Evolutionary conservation across 805 yeast species (phyloP).

Genomic region (Yarrowia phangngaensis): DNA sequence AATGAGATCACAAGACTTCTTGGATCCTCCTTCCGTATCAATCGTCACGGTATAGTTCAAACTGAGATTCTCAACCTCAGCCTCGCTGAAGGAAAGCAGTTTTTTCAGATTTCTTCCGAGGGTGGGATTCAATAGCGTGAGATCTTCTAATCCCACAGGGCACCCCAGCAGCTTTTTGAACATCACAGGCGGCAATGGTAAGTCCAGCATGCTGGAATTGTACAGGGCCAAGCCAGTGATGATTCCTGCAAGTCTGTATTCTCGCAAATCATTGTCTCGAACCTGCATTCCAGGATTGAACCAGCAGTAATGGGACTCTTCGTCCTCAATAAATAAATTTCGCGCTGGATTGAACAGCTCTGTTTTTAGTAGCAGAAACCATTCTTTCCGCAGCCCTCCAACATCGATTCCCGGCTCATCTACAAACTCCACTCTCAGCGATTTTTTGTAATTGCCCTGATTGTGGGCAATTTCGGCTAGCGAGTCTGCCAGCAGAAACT

Average conservation of each 20-base stretch:
- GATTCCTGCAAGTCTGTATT: conserved; percentile 75
- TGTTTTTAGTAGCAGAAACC: conserved; percentile 75
- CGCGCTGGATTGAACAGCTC: conserved; percentile 65
- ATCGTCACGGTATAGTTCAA: conserved; percentile 61
- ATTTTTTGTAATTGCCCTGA: conserved; percentile 61
- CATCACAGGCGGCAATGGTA: conserved; percentile 68
- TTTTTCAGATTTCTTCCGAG: conserved; percentile 51
- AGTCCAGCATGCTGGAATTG: conserved; percentile 80
- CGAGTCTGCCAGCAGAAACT: conserved; percentile 68
- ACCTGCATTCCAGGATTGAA: conserved; percentile 43
- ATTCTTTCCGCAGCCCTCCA: conserved; percentile 90
- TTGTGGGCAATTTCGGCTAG: conserved; percentile 52
- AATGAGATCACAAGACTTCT: conserved; percentile 49
- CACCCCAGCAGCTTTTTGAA: conserved; percentile 67
- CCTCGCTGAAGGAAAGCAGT: conserved; percentile 45
- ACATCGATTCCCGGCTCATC: conserved; percentile 94
- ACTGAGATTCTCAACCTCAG: conserved; percentile 45
- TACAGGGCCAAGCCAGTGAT: conserved; percentile 86
- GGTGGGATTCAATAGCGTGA: conserved; percentile 62
- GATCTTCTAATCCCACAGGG: conserved; percentile 60
- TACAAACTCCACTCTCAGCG: conserved; percentile 71
- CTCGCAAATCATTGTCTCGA: conserved; percentile 31
- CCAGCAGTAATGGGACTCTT: conserved; percentile 73
- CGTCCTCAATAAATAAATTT: conserved; percentile 63
- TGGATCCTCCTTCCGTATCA: conserved; percentile 50